Conservation (phyloP, 2,329 filamentous ascomycete species). For the Fusarium oxysporum region DNA sequence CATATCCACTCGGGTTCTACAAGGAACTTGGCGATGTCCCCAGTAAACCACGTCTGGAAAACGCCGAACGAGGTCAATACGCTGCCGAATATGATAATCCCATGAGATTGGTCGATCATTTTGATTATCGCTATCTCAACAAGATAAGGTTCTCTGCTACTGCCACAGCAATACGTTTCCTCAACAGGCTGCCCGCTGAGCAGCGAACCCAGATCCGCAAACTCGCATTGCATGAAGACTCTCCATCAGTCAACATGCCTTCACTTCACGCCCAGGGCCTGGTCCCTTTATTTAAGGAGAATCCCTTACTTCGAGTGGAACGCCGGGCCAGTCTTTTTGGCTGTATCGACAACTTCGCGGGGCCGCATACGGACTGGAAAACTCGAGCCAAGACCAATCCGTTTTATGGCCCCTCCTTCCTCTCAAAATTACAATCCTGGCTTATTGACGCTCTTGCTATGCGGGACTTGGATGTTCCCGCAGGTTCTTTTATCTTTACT, state of each 20-base stretch:
- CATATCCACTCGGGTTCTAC: fast-evolving
- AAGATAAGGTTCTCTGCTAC: constrained; percentile 24
- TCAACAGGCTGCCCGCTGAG: fast-evolving
- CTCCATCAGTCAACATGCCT: not conserved
- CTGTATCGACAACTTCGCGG: not conserved
- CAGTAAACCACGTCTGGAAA: fast-evolving
- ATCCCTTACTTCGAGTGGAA: constrained; percentile 12
- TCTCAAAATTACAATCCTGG: not conserved
- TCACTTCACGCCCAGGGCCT: not conserved
- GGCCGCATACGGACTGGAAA: not conserved
- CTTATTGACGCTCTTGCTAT: not conserved
- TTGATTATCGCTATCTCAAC: not conserved
- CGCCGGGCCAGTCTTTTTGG: constrained; percentile 11
- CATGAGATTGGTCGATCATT: not conserved
- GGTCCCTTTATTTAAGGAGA: constrained; percentile 10
- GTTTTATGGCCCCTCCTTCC: fast-evolving
- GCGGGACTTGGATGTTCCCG: not conserved
- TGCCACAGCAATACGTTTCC: constrained; percentile 24
- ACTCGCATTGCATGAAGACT: constrained; percentile 11
- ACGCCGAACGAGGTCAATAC: not conserved
- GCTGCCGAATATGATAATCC: not conserved
- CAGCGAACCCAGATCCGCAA: not conserved
- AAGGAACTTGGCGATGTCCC: fast-evolving
- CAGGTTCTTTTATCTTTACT: not conserved
- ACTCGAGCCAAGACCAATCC: not conserved